Percentiles rank a stretch among this genome's conserved stretches.
These are phyloP conservation scores for Gossypium raimondii DNA, from an alignment of 345 rosid genomes.

Conservation along the genomic window DNA sequence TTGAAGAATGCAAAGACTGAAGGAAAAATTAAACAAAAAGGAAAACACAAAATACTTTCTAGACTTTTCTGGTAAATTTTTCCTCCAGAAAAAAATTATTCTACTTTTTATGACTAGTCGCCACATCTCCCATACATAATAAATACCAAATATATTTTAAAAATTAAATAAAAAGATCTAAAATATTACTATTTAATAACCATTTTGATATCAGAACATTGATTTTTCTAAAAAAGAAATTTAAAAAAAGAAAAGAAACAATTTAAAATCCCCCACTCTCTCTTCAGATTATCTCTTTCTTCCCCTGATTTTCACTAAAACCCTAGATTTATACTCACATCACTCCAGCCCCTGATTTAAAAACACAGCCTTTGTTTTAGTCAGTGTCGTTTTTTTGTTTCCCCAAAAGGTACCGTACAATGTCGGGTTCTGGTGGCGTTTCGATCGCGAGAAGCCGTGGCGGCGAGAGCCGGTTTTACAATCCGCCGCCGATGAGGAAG, in stretches of 20 bases:
- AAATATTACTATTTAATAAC: not conserved
- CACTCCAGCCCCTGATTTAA: not conserved
- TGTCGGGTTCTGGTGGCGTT: conserved; percentile 45
- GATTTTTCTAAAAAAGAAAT: not conserved
- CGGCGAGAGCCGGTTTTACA: conserved; percentile 47
- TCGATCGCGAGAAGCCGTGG: conserved; percentile 35
- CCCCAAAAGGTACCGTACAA: conserved; percentile 14
- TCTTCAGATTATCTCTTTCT: not conserved
- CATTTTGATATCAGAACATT: not conserved
- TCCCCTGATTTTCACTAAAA: not conserved
- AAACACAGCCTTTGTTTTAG: no score
- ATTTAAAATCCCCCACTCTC: not conserved
- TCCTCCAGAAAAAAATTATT: not conserved
- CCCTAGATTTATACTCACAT: not conserved
- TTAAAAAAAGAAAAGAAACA: not conserved
- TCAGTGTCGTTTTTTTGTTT: not conserved
- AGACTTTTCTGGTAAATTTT: not conserved
- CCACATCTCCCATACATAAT: not conserved
- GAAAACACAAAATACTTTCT: not conserved
- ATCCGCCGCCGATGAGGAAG: conserved; percentile 45
- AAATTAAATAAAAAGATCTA: no score
- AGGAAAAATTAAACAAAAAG: no score
- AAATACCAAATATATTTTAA: not conserved
- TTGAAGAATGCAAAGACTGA: no score
- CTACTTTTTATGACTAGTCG: not conserved